A percentile compares a stretch with the other conserved stretches of the same genome.
Conservation (phyloP, 176 grass and related monocot species). For the Rhynchospora breviuscula region DNA sequence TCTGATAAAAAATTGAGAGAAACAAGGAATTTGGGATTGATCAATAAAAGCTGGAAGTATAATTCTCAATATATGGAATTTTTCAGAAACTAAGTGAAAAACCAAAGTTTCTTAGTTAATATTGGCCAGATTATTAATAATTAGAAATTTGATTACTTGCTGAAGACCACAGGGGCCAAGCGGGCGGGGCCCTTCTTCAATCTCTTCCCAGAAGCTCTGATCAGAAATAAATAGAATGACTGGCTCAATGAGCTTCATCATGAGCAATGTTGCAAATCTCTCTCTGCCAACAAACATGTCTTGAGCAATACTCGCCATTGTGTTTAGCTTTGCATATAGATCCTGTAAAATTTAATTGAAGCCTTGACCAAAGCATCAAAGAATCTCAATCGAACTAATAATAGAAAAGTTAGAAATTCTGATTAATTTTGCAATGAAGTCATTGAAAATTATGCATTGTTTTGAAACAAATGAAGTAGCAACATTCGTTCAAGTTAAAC, state of each 20-base stretch:
- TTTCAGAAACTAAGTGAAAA: not conserved
- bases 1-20: not conserved
- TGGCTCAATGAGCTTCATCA: conserved; percentile 92
- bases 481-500: not conserved
- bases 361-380: not conserved
- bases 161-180: conserved; percentile 70
- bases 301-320: conserved; percentile 57
- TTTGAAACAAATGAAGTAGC: not conserved
- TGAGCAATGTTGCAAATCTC: conserved; percentile 81
- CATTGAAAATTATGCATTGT: conserved; percentile 37
- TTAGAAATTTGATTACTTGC: conserved; percentile 39
- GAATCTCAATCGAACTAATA: not conserved
- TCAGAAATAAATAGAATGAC: conserved; percentile 85
- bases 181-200: conserved; percentile 65
- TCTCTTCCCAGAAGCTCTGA: conserved; percentile 90
- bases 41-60: not conserved
- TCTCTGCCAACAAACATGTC: conserved; percentile 93
- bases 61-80: not conserved
- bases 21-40: not conserved
- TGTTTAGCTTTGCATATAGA: conserved; percentile 78
- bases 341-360: conserved; percentile 48
- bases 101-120: not conserved
- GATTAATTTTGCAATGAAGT: conserved; percentile 72
- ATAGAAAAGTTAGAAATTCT: conserved; percentile 31
- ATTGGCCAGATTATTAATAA: not conserved